Evolutionary conservation across 2,329 filamentous ascomycete genomes (phyloP), one percentile per base, ranked within the genome.

Genomic region (Calonectria leucothoes): DNA sequence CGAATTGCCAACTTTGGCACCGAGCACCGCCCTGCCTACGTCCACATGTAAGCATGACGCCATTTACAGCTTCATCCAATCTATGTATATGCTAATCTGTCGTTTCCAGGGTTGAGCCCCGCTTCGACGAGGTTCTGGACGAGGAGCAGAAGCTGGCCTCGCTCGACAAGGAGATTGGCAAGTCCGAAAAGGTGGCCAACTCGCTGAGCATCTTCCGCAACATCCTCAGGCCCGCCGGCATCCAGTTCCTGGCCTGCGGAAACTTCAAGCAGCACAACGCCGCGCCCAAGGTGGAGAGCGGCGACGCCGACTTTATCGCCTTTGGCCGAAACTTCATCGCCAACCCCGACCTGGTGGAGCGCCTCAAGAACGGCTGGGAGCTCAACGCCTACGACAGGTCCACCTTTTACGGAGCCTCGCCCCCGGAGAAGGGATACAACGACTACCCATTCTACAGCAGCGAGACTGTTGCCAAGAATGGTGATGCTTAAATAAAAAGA

Each of bases 161-260:
- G 0, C 82, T 88, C 7, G 79, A 71, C 6, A 72, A 69, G 25
- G 65, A 65, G 12, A 20, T 82, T 8, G 69, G 57, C 61, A 70
- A 65, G 64, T 25, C 57, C 71, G 69, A 81, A 66, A 52, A 73
- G 68, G 5, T 33, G 14, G 75, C 79, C 20, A 79, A 86, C 83
- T 78, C 79, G 0, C 71, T 88, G 45, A 82, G 82, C 3, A 82
- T 82, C 25, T 88, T 88, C 82, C 81, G 86, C 0, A 73, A 82
- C 0, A 84, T 84, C 12, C 78, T 88, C 5, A 81, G 84, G 75
- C 81, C 83, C 11, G 83, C 79, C 0, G 85, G 82, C 1, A 82
- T 88, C 39, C 75, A 80, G 4, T 88, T 92, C 35, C 75, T 92
- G 4, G 77, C 91, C n/a, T 86, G 87, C 1, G 88, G 88, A 59